phyloP scores from a whole-genome alignment of 345 rosid species.

The Hevea brasiliensis region DNA sequence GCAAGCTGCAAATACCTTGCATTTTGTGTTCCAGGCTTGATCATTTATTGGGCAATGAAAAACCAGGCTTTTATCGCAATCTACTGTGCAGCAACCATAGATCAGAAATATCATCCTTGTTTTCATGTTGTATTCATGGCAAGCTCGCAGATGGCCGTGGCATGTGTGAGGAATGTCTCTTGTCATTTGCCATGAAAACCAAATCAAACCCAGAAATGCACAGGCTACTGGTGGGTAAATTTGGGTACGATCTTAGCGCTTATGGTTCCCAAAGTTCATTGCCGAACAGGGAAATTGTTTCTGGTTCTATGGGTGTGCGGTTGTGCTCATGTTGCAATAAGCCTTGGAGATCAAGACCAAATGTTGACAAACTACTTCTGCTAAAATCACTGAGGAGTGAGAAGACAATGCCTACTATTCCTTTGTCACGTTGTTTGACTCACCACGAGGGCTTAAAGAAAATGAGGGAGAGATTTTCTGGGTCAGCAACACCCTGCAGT shows the following conservation, averaged over 20 bases:
- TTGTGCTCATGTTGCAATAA: conserved; percentile 28
- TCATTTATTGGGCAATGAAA: conserved; percentile 22
- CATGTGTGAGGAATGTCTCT: conserved; percentile 31
- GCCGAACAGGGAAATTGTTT: background rate
- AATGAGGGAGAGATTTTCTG: conserved; percentile 34
- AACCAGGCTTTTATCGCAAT: conserved; percentile 17
- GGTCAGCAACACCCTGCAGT: conserved; percentile 21
- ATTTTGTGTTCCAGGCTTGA: conserved; percentile 32
- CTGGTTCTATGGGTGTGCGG: conserved; percentile 16
- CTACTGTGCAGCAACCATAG: conserved; percentile 25
- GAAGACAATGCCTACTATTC: conserved; percentile 19
- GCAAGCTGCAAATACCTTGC: conserved; percentile 28
- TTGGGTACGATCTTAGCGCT: conserved; percentile 42
- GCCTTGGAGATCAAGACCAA: conserved; percentile 25
- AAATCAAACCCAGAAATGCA: conserved; percentile 12
- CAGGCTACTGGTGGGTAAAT: conserved; percentile 34
- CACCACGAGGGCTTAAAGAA: conserved; percentile 41
- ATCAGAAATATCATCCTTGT: conserved; percentile 26
- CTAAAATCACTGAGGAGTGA: too few relatives aligned
- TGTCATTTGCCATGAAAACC: conserved; percentile 13
- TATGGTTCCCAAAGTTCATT: conserved; percentile 19
- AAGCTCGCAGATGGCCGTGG: conserved; percentile 27
- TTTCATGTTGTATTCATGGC: conserved; percentile 26
- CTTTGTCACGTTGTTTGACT: conserved; percentile 26
- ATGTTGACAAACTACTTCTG: conserved; percentile 35